Conservation (phyloP, 805 yeast species). For the Metschnikowia picachoensis region DNA sequence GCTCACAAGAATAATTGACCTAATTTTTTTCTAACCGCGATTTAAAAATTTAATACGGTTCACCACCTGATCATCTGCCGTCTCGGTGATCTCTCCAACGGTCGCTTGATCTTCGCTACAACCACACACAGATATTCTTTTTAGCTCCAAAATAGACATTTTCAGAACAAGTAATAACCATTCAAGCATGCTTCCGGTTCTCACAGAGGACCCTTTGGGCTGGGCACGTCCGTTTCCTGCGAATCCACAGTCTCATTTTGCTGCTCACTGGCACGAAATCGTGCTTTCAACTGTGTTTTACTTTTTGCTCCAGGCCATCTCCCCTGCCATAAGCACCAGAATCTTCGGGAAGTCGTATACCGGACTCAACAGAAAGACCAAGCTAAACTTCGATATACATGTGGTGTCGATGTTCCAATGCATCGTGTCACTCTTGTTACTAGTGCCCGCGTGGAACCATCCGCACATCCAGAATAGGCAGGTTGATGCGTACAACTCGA, state of each 20-base stretch:
- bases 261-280: slow-evolving; percentile 75
- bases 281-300: slow-evolving; percentile 58
- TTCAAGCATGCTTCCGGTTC: slow-evolving; percentile 21
- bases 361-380: slow-evolving; percentile 40
- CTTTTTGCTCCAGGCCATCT: slow-evolving; percentile 46
- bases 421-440: slow-evolving; percentile 52
- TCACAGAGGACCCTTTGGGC: slow-evolving; percentile 41
- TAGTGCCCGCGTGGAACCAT: slow-evolving; percentile 65
- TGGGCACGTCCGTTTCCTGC: slow-evolving; percentile 45
- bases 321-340: slow-evolving; percentile 48
- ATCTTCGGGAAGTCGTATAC: slow-evolving; percentile 56
- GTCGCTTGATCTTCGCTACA: too few relatives aligned
- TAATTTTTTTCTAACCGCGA: too few relatives aligned
- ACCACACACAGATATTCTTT: too few relatives aligned
- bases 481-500: slow-evolving; percentile 39
- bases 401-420: slow-evolving; percentile 86
- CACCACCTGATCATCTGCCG: too few relatives aligned
- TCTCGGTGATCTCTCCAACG: too few relatives aligned
- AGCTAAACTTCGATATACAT: slow-evolving; percentile 83
- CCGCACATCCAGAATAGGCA: slow-evolving; percentile 37
- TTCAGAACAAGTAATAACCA: too few relatives aligned
- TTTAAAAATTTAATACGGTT: too few relatives aligned
- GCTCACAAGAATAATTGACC: too few relatives aligned
- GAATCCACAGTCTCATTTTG: slow-evolving; percentile 38
- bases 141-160: too few relatives aligned